Percentiles rank a stretch among this genome's conserved stretches.
These are phyloP conservation scores for Saccharomyces hybrid DNA, from an alignment of 1,139 yeast species.

Conservation along the genomic window DNA sequence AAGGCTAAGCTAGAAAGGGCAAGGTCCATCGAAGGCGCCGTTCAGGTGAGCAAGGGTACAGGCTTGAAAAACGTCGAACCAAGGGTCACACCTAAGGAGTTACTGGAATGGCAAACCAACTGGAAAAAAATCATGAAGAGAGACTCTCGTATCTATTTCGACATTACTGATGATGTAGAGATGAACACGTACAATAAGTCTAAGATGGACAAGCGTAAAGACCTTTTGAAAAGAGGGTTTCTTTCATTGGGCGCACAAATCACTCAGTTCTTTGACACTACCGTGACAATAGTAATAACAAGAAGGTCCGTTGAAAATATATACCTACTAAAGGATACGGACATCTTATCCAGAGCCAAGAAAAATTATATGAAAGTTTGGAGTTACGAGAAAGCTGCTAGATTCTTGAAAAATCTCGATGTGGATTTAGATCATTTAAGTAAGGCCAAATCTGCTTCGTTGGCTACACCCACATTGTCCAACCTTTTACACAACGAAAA, in stretches of 20 bases:
- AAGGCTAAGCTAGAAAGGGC: conserved; percentile 20
- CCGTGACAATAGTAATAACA: conserved; percentile 79
- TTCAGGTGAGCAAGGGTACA: conserved; percentile 18
- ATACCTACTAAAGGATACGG: conserved; percentile 42
- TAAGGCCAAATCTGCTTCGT: conserved; percentile 10
- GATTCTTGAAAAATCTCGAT: conserved; percentile 66
- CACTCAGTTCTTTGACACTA: conserved; percentile 66
- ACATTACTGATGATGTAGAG: conserved; percentile 48
- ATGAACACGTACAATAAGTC: conserved; percentile 35
- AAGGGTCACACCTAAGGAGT: conserved; percentile 35
- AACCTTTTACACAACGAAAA: conserved; percentile 76
- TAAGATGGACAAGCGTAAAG: conserved; percentile 48
- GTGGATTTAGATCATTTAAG: conserved; percentile 37
- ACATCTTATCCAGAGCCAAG: conserved; percentile 59
- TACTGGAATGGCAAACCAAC: conserved; percentile 67
- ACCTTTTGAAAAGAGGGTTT: conserved; percentile 41
- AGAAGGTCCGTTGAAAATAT: conserved; percentile 39
- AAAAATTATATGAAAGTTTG: conserved; percentile 63
- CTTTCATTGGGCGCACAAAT: conserved; percentile 52
- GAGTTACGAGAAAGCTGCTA: conserved; percentile 76
- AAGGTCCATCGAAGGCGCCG: conserved; percentile 32
- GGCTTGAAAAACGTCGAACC: conserved; percentile 16
- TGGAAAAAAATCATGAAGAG: conserved; percentile 71
- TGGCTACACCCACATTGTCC: conserved; percentile 39
- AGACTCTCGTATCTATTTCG: conserved; percentile 71